Evolutionary conservation across 768 basidiomycete species (phyloP).

Genomic region (Trametes sanguinea): DNA sequence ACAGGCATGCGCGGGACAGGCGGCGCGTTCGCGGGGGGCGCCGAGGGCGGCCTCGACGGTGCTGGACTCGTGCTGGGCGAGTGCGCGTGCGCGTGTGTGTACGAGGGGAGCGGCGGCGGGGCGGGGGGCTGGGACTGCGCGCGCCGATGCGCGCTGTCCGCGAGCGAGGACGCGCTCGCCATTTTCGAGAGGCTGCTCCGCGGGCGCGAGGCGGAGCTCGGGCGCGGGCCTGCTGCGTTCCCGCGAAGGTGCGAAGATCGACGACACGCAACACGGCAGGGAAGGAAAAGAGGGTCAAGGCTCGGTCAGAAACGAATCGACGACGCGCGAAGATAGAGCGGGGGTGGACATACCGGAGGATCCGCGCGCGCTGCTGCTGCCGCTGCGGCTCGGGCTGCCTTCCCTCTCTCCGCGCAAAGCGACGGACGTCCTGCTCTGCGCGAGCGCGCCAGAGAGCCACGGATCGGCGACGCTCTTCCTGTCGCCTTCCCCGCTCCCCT

Average conservation of each 20-base stretch:
- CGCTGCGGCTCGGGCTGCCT: slow-evolving; percentile 4
- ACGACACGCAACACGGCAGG: neutral
- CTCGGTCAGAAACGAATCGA: neutral
- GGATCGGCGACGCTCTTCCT: slow-evolving; percentile 19
- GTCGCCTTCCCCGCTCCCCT: slow-evolving; percentile 10
- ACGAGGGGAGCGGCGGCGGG: slow-evolving; percentile 11
- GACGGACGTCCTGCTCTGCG: slow-evolving; percentile 6
- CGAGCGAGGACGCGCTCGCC: slow-evolving; percentile 10
- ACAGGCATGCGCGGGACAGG: slow-evolving; percentile 29
- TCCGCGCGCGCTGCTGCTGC: slow-evolving; percentile 9
- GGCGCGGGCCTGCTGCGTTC: neutral
- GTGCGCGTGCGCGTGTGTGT: slow-evolving; percentile 16
- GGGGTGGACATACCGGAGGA: slow-evolving; percentile 9
- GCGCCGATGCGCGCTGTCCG: slow-evolving; percentile 18
- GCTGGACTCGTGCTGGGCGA: slow-evolving; percentile 19
- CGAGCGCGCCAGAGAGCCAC: slow-evolving; percentile 20
- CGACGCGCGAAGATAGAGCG: no score
- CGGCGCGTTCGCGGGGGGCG: neutral
- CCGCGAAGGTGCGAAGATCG: neutral
- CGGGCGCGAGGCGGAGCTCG: slow-evolving; percentile 7
- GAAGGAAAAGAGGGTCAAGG: neutral
- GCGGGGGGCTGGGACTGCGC: slow-evolving; percentile 22
- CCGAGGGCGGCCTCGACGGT: slow-evolving; percentile 26
- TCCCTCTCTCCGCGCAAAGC: slow-evolving; percentile 1
- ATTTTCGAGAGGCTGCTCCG: slow-evolving; percentile 22